These are phyloP conservation scores for Globisporangium mamillatum DNA, from an alignment of 352 stramenopile genomes.

Conservation along the genomic window DNA sequence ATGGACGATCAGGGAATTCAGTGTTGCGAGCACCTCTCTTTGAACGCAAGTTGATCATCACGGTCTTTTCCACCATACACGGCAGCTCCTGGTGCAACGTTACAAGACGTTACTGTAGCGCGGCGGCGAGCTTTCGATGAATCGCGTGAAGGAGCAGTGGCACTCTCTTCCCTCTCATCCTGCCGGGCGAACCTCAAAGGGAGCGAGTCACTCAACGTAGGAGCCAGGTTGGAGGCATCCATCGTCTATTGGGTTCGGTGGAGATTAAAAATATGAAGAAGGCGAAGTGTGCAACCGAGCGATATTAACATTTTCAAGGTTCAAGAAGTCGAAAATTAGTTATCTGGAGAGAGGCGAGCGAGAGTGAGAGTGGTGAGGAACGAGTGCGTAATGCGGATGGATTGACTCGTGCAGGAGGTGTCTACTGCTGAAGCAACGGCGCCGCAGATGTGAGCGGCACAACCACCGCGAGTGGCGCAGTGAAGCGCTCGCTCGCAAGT, in stretches of 20 bases:
- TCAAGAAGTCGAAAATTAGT: neutral
- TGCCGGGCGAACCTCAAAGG: neutral
- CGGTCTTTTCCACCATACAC: too few species aligned
- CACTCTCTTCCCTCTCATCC: neutral
- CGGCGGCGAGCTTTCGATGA: neutral
- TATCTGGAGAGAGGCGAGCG: neutral
- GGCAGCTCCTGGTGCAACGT: too few species aligned
- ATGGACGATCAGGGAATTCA: neutral
- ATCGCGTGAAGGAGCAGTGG: neutral
- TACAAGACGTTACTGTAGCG: neutral
- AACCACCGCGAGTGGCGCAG: conserved; percentile 5
- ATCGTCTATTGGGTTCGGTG: neutral
- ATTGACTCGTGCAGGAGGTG: neutral
- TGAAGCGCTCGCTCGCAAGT: conserved; percentile 35
- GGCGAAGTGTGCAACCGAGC: neutral
- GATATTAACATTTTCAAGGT: neutral
- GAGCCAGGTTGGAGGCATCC: neutral
- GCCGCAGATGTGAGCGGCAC: neutral
- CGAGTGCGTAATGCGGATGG: neutral
- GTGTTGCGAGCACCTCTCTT: too few species aligned
- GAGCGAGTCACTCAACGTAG: neutral
- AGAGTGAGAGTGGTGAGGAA: neutral
- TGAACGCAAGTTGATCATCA: too few species aligned
- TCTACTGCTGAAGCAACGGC: neutral
- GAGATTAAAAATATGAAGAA: neutral